phyloP scores from a whole-genome alignment of 1,139 yeast species.

The Yarrowia galli region DNA sequence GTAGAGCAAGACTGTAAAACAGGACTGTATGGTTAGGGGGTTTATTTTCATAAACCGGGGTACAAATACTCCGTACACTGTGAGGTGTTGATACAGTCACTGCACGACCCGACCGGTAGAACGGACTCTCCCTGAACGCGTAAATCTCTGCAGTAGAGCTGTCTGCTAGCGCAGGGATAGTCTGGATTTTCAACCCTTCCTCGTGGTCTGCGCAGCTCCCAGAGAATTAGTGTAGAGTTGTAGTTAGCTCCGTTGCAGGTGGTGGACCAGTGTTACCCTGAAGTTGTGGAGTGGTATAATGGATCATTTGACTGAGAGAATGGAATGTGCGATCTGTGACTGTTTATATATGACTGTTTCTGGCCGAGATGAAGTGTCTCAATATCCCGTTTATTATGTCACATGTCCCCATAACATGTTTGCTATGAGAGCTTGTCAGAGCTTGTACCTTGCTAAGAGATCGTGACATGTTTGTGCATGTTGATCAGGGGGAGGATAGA shows the following conservation, averaged over 20 bases:
- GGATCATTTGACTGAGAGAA: background rate
- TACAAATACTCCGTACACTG: too few relatives aligned
- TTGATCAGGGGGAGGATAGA: background rate
- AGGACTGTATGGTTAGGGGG: too few relatives aligned
- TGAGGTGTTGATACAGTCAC: too few relatives aligned
- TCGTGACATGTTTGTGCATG: background rate
- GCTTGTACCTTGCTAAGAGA: background rate
- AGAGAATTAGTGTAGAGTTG: background rate
- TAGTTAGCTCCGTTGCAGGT: background rate
- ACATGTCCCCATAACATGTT: background rate
- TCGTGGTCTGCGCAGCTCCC: background rate
- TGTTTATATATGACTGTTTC: too few relatives aligned
- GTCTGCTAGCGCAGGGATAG: slow-evolving; percentile 32
- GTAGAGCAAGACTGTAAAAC: too few relatives aligned
- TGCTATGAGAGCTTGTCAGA: too few relatives aligned
- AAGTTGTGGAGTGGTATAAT: background rate
- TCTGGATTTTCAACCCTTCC: background rate
- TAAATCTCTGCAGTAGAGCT: background rate
- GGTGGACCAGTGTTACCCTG: background rate
- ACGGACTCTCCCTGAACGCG: too few relatives aligned
- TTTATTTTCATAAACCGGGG: too few relatives aligned
- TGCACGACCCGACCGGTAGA: too few relatives aligned
- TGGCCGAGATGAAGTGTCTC: too few relatives aligned
- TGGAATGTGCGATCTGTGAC: background rate
- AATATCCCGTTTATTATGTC: background rate